phyloP scores from a whole-genome alignment of 352 stramenopile genomes.

The Phytopythium cucurbitacearum region DNA sequence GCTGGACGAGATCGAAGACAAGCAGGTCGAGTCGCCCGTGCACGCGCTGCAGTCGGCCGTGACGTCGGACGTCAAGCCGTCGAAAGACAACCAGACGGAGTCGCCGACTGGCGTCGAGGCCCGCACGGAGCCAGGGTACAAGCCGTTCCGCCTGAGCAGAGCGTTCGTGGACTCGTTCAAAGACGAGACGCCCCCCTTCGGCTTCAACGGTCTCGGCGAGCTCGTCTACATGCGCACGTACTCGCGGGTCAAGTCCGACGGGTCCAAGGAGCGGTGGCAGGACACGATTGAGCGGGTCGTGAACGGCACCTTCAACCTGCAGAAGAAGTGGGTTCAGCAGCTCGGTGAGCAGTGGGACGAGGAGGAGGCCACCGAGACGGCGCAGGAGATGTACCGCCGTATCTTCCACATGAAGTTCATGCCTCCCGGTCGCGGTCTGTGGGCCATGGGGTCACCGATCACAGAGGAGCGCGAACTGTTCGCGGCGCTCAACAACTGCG shows the following conservation, averaged over 20 bases:
- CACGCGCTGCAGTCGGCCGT: slow-evolving; percentile 1
- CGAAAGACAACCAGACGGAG: too few relatives aligned
- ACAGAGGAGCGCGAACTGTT: slow-evolving; percentile 82
- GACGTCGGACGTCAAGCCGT: slow-evolving; percentile 7
- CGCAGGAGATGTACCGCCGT: slow-evolving; percentile 90
- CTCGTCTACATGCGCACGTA: slow-evolving; percentile 93
- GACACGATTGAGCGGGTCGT: slow-evolving; percentile 92
- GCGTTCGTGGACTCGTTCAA: slow-evolving; percentile 57
- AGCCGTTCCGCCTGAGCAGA: slow-evolving; percentile 17
- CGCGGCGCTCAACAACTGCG: slow-evolving; percentile 92
- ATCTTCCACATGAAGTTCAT: slow-evolving; percentile 95
- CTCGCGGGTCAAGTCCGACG: slow-evolving; percentile 77
- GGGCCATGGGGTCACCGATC: slow-evolving; percentile 92
- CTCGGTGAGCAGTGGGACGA: slow-evolving; percentile 69
- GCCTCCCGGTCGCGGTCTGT: slow-evolving; percentile 89
- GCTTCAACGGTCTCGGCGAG: slow-evolving; percentile 93
- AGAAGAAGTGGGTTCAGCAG: slow-evolving; percentile 80
- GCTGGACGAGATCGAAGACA: slow-evolving; percentile 2
- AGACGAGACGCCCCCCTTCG: slow-evolving; percentile 67
- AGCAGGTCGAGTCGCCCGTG: not conserved
- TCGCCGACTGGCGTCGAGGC: not conserved
- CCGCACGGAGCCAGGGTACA: slow-evolving; percentile 13
- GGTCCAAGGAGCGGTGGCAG: slow-evolving; percentile 83
- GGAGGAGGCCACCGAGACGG: slow-evolving; percentile 29
- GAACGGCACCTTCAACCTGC: slow-evolving; percentile 93